Percentiles rank a stretch among this genome's conserved stretches.
Conservation (phyloP, 73 alveolate species). For the Blepharisma japonicum region DNA sequence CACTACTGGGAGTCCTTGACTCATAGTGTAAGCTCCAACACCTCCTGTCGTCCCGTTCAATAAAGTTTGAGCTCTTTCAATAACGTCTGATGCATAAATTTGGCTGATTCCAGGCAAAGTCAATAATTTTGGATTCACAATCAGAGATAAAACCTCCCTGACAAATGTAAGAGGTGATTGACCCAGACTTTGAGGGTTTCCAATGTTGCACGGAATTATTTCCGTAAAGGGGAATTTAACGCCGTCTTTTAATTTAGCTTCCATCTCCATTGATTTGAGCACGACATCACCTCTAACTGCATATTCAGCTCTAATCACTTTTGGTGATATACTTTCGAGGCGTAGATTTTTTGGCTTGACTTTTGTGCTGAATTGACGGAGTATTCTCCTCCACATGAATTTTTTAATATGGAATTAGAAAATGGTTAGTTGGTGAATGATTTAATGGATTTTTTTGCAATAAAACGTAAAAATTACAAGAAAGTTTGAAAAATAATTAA, state of each 20-base stretch:
- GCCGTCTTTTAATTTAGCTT: constrained; percentile 34
- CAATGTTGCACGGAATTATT: constrained; percentile 48
- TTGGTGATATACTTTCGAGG: constrained; percentile 16
- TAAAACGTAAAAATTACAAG: too few species aligned
- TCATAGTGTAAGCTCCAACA: constrained; percentile 64
- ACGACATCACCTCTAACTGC: constrained; percentile 62
- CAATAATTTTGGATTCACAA: constrained; percentile 35
- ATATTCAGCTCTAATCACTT: constrained; percentile 42
- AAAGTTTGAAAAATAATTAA: too few species aligned
- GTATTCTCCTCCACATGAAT: too few species aligned
- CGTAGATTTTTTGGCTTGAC: background rate
- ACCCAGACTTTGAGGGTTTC: constrained; percentile 56
- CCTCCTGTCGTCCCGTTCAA: constrained; percentile 22
- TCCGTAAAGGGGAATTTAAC: constrained; percentile 37
- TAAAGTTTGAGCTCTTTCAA: constrained; percentile 33
- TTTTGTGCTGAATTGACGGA: too few species aligned
- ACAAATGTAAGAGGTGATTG: constrained; percentile 57
- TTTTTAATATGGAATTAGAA: too few species aligned
- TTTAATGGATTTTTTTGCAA: too few species aligned
- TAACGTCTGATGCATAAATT: constrained; percentile 27
- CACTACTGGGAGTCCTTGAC: constrained; percentile 49
- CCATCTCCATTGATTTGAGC: constrained; percentile 46
- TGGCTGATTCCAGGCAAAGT: constrained; percentile 17
- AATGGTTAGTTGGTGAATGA: too few species aligned
- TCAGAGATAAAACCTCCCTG: constrained; percentile 49